Base-by-base conservation (phyloP, 2,329 filamentous ascomycete genomes). In the Nemania diffusa region DNA sequence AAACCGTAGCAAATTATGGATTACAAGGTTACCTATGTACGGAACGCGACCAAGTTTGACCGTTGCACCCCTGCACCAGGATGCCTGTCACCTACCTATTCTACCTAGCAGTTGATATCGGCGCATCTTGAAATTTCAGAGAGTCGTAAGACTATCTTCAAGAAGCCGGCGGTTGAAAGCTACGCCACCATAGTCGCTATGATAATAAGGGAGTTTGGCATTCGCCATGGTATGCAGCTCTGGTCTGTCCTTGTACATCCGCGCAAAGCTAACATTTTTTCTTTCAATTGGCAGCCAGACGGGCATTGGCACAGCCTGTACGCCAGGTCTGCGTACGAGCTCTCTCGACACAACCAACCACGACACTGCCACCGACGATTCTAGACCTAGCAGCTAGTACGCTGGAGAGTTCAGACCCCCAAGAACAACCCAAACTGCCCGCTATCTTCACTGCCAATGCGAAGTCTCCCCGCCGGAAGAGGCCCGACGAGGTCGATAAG, bases 211-310 rank as follows among this genome's bases (percentile, higher is more conserved):
- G 75, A 78, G 29, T 66, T 76, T n/a, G 73, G 76, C 50, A 56
- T 72, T 48, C 76, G 76, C 63, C 75, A 77, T 58, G 76, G 77
- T 77, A 72, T 46, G 61, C 57, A 8, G 37, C 42, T n/a, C 37
- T 7, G 15, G 11, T 8, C 13, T 2, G 22, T 42, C 13, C 4
- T 15, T 13, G 8, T 8, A 11, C 29, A 68, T 56, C 52, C 53
- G 59, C 7, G 29, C 59, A 20, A 56, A 37, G 40, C 44, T 70
- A 53, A 68, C 58, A 9, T 64, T 51, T 40, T 40, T 40, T 77
- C 75, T 75, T 76, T 75, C 57, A 73, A 66, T 42, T 2, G 17
- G 52, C 61, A 90, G 87, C 85, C 83, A 85, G 84, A 71, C 82
- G 81, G 79, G 83, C 82, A 73, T 74, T 89, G 77, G 81, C 82